Evolutionary conservation across 2,329 filamentous ascomycete species (phyloP), one percentile per base, ranked within the genome.

Genomic region (Aspergillus eucalypticola): DNA sequence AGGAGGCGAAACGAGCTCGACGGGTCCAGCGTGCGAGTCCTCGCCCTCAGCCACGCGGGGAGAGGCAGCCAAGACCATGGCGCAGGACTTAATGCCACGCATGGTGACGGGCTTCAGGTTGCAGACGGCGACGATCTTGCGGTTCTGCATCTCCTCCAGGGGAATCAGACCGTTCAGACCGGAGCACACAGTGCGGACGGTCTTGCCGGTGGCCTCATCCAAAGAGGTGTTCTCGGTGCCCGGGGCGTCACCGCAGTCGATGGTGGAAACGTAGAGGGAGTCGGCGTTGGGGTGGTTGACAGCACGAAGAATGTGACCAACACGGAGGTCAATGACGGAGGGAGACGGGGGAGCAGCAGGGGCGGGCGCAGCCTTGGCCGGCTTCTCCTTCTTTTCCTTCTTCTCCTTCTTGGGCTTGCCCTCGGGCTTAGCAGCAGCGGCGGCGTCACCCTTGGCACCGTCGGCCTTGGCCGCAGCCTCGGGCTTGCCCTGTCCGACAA

Each of bases 91-190:
- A 75, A 91, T 85, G 67, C 95, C 95, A 65, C 95, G 91, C 95
- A 99, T 99, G 78, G 96, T 99, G 76, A 98, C 95, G 54, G 95
- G 95, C 84, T 99, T 99, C 68, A 99, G 86, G 79, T 99, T 99
- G 84, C 92, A 96, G 21, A 99, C 94, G 1, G 95, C 91, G 32
- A 99, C 86, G 62, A 99, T 91, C 81, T 96, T 96, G 76, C 95
- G 91, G 73, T 88, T 88, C 78, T 99, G 95, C 95, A 99, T 97
- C 77, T 96, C 92, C 77, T 91, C 92, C 50, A 99, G 84, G 0
- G 95, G 95, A 1, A 99, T 81, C 29, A 97, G 86, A 7, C 95
- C 95, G 77, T 96, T 97, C 66, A 99, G 85, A 27, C 95, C 95
- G 1, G 95, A 98, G 86, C 95, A 99, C 52, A 99, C 94, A 15